Evolutionary conservation across 768 basidiomycete species (phyloP), one percentile per base, ranked within the genome.

Genomic region (Lactarius vividus): DNA sequence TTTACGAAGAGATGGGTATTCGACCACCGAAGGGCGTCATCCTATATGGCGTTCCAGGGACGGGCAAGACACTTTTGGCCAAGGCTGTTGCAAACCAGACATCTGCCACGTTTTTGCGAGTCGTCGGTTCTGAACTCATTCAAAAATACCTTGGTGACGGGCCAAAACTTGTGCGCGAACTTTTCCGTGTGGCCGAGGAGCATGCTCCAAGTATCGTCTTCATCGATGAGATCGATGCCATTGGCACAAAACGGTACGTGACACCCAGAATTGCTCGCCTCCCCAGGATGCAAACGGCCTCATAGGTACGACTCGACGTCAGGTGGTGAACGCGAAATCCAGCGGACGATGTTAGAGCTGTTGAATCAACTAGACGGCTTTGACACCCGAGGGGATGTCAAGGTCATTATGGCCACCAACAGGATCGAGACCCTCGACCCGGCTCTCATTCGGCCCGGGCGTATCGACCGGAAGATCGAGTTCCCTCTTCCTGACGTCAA

Each of bases 1-100:
- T 98, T 44, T 99, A 98, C 78, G 96, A 98, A 78, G 96, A 98
- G 81, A 98, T 99, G 97, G 97, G 97, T 63, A 98, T 99, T 78
- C 91, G 91, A 72, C 97, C 96, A n/a, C 97, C 97, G 26, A 98
- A 98, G 77, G 97, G 97, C 79, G 96, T 99, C 74, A 98, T 99
- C 70, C 85, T 99, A 1, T 99, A 98, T 73, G 97, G 97, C 70
- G 96, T 96, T 3, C 97, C 97, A 0, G 97, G 97, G 62, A 98
- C 96, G 15, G 97, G 97, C 62, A 99, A 99, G 80, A 99, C 97
- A 0, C 85, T 99, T 0, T 85, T 99, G 2, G 97, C 97, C 20
- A 98, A 97, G 75, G 96, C 96, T 0, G 95, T 98, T 10, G 96
- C 96, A 35, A 97, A 98, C 75, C 96, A 98, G 78, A 98, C 96